These are phyloP conservation scores for Wickerhamiella hasegawae DNA, from an alignment of 805 yeast species.

Conservation along the genomic window DNA sequence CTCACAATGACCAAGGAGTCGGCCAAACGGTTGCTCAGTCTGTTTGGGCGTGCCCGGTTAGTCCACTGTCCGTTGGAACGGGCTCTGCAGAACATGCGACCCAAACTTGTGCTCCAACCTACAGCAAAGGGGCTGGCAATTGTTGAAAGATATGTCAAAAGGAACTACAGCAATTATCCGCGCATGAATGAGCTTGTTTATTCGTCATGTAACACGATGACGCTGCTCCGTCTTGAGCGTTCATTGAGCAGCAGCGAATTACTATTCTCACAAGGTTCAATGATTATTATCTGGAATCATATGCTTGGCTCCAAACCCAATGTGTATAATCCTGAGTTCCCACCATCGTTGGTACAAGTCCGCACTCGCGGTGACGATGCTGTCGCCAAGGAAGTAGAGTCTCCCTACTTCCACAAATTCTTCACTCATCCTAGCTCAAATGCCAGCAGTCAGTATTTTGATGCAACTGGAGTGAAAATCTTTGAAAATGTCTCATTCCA, in stretches of 20 bases:
- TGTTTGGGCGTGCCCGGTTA: neutral
- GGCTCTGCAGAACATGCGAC: neutral
- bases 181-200: constrained; percentile 31
- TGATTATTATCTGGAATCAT: constrained; percentile 43
- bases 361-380: neutral
- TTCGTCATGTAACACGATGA: constrained; percentile 55
- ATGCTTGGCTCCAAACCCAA: constrained; percentile 56
- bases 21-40: neutral
- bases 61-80: neutral
- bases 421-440: constrained; percentile 85
- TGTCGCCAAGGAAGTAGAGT: constrained; percentile 1
- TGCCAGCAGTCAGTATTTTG: constrained; percentile 64
- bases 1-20: neutral
- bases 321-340: constrained; percentile 36
- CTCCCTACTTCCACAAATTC: constrained; percentile 55
- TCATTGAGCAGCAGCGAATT: constrained; percentile 37
- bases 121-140: constrained; percentile 81
- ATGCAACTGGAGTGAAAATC: constrained; percentile 51
- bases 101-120: constrained; percentile 39
- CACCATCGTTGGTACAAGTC: neutral
- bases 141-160: constrained; percentile 41
- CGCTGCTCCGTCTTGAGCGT: constrained; percentile 52
- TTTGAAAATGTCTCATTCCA: constrained; percentile 29
- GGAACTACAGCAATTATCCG: constrained; percentile 32
- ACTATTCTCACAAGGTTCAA: constrained; percentile 46